Percentiles rank a stretch among this genome's conserved stretches.
These are phyloP conservation scores for Pseudogymnoascus sp. DNA, from an alignment of 2,329 filamentous ascomycete species.

Conservation along the genomic window DNA sequence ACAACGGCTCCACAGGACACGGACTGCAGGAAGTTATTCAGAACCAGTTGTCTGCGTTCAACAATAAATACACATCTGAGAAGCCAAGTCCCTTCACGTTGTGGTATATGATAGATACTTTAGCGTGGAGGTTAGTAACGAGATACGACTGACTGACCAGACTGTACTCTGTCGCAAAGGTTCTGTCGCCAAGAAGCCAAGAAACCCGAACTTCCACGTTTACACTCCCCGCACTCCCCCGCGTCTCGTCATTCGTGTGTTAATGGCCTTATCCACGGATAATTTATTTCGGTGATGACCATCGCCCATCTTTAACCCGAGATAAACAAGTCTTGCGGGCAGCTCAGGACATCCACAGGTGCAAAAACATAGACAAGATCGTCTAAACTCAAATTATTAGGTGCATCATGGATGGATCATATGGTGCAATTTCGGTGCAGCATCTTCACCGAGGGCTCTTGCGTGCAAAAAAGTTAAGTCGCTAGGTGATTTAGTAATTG, in stretches of 20 bases:
- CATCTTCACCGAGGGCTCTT: background rate
- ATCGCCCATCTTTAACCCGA: constrained; percentile 6
- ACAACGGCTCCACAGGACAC: too few relatives aligned
- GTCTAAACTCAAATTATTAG: background rate
- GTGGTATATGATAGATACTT: too few relatives aligned
- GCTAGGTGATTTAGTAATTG: background rate
- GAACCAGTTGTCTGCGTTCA: too few relatives aligned
- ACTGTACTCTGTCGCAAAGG: too few relatives aligned
- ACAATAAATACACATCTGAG: too few relatives aligned
- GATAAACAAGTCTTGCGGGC: background rate
- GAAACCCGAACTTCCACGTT: background rate
- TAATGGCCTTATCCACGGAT: background rate
- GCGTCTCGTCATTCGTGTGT: background rate
- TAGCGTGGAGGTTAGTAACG: too few relatives aligned
- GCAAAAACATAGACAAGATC: background rate
- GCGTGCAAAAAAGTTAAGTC: background rate
- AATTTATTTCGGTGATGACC: background rate
- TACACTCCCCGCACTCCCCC: constrained; percentile 4
- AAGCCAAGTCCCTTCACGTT: too few relatives aligned
- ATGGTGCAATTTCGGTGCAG: constrained; percentile 1
- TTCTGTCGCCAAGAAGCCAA: background rate
- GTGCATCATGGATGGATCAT: background rate
- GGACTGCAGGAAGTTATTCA: too few relatives aligned
- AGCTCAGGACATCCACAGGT: background rate
- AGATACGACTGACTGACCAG: background rate